Percentiles rank a stretch among this genome's conserved stretches.
Conservation (phyloP, 371 early-diverging fungal genomes). For the Mucor piriformis region DNA sequence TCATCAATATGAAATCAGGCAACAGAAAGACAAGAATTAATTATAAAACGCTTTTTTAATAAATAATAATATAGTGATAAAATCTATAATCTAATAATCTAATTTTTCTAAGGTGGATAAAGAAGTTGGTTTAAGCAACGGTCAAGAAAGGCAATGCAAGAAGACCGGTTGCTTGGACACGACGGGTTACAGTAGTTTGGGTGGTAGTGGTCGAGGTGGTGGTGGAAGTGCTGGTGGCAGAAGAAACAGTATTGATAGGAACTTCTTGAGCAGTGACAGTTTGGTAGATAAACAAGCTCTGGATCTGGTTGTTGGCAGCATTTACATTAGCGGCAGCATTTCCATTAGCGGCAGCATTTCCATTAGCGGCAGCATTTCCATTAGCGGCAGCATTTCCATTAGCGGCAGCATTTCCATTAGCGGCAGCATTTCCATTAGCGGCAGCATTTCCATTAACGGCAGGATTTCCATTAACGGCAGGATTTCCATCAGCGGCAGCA, state of each 20-base stretch:
- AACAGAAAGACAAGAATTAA: not conserved
- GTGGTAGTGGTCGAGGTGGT: not conserved
- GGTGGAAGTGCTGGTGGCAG: not conserved
- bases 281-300: constrained; percentile 13
- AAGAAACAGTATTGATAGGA: not conserved
- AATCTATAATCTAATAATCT: constrained; percentile 5
- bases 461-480: too few relatives aligned
- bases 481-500: too few relatives aligned
- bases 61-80: constrained; percentile 5
- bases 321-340: too few relatives aligned
- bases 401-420: too few relatives aligned
- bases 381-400: too few relatives aligned
- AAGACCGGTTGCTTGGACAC: constrained; percentile 3
- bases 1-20: not conserved
- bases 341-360: too few relatives aligned
- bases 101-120: not conserved
- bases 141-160: constrained; percentile 14
- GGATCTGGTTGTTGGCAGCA: constrained; percentile 2
- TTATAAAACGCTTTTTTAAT: constrained; percentile 4
- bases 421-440: too few relatives aligned
- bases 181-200: not conserved
- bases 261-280: not conserved
- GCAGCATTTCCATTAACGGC: too few relatives aligned
- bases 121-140: constrained; percentile 1
- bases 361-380: too few relatives aligned